A percentile compares a stretch with the other conserved stretches of the same genome.
phyloP scores from a whole-genome alignment of 108 stramenopile species.

The Cyclotella sp. region DNA sequence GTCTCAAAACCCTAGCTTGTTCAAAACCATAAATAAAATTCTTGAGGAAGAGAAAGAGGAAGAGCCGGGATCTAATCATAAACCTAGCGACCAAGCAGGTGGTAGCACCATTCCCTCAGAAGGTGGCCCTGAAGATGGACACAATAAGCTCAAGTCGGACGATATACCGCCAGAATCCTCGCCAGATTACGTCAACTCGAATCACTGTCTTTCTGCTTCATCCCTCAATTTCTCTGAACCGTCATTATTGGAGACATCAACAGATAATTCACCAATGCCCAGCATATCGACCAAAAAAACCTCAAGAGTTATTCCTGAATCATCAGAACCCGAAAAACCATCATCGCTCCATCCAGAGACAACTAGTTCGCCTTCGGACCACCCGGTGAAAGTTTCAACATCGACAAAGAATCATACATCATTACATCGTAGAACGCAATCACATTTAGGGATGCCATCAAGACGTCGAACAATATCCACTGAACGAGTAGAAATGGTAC shows the following conservation, averaged over 20 bases:
- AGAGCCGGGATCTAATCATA: background rate
- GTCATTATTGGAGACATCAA: conserved; percentile 15
- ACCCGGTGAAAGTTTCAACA: background rate
- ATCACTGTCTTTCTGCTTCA: background rate
- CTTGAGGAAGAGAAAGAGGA: background rate
- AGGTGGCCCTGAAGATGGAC: no score
- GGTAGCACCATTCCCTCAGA: background rate
- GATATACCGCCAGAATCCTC: background rate
- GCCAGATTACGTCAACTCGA: background rate
- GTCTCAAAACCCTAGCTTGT: conserved; percentile 3
- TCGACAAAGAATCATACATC: background rate
- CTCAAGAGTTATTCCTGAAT: background rate
- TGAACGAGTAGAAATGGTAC: no score
- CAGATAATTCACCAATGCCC: conserved; percentile 4
- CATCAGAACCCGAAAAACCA: background rate
- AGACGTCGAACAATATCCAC: no score
- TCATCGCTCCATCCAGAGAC: background rate
- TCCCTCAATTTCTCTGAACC: conserved; percentile 6
- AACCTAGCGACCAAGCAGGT: no score
- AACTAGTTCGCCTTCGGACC: background rate
- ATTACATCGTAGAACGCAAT: background rate
- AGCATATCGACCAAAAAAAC: background rate
- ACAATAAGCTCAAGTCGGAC: no score
- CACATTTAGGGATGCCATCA: background rate
- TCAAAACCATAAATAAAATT: conserved; percentile 4